Percentiles rank a stretch among this genome's conserved stretches.
These are phyloP conservation scores for Pythium coloratum DNA, from an alignment of 352 stramenopile species.

Conservation along the genomic window DNA sequence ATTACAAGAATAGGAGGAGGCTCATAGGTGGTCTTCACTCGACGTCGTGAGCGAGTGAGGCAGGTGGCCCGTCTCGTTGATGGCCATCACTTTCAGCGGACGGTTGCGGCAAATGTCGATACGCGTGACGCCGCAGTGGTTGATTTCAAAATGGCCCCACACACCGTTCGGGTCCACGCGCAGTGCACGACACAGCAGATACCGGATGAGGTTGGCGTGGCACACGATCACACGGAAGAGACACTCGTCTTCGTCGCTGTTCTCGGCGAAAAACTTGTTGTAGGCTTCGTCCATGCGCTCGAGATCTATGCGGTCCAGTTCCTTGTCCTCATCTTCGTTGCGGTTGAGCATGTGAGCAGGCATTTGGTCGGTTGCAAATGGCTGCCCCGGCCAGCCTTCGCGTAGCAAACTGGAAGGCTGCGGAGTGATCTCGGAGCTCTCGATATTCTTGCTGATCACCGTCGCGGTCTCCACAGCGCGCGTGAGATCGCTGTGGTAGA, in stretches of 20 bases:
- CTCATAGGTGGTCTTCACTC: constrained; percentile 80
- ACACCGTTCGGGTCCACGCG: constrained; percentile 52
- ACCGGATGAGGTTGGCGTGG: constrained; percentile 84
- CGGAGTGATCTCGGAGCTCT: constrained; percentile 39
- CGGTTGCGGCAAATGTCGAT: constrained; percentile 71
- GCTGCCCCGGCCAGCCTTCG: constrained; percentile 74
- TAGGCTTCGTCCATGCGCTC: constrained; percentile 71
- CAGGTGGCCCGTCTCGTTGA: constrained; percentile 82
- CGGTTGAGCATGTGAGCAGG: constrained; percentile 20
- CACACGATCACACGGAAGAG: constrained; percentile 75
- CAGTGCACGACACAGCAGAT: constrained; percentile 76
- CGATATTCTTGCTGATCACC: constrained; percentile 59
- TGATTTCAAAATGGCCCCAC: constrained; percentile 86
- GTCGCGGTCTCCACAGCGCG: constrained; percentile 71
- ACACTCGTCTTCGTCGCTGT: constrained; percentile 44
- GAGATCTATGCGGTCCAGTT: constrained; percentile 45
- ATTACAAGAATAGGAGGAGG: constrained; percentile 3
- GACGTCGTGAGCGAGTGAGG: constrained; percentile 77
- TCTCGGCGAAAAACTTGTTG: constrained; percentile 43
- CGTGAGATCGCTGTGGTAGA: constrained; percentile 77
- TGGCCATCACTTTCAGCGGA: constrained; percentile 67
- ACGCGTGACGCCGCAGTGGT: constrained; percentile 79
- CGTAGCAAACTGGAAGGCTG: constrained; percentile 40
- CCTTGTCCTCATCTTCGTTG: constrained; percentile 17
- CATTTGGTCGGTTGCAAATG: constrained; percentile 47